These are phyloP conservation scores for Exophiala spinifera DNA, from an alignment of 2,329 filamentous ascomycete species.

Conservation along the genomic window DNA sequence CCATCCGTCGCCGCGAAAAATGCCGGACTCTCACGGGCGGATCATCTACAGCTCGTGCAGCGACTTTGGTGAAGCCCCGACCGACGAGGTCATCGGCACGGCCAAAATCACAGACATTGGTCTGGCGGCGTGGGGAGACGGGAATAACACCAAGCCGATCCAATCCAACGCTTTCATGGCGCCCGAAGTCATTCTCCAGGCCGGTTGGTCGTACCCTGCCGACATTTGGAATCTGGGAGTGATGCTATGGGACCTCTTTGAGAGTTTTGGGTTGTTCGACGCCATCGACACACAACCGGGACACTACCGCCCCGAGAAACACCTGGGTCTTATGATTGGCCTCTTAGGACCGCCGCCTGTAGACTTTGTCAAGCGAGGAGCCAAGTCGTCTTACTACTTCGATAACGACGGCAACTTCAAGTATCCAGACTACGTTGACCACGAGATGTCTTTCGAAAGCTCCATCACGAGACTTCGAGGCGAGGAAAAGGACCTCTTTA, in stretches of 20 bases:
- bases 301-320: slow-evolving; percentile 37
- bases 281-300: slow-evolving; percentile 36
- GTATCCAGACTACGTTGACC: slow-evolving; percentile 21
- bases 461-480: slow-evolving; percentile 29
- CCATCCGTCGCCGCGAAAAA: slow-evolving; percentile 35
- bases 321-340: slow-evolving; percentile 45
- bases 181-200: slow-evolving; percentile 41
- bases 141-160: slow-evolving; percentile 46
- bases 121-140: slow-evolving; percentile 35
- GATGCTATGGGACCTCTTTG: slow-evolving; percentile 41
- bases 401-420: slow-evolving; percentile 25
- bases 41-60: slow-evolving; percentile 36
- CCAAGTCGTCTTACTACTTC: slow-evolving; percentile 34
- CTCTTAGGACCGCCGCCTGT: slow-evolving; percentile 41
- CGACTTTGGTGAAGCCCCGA: slow-evolving; percentile 32
- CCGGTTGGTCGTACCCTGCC: slow-evolving; percentile 37
- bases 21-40: slow-evolving; percentile 32
- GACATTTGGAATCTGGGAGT: slow-evolving; percentile 45
- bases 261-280: slow-evolving; percentile 38
- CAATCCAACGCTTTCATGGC: slow-evolving; percentile 44
- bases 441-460: slow-evolving; percentile 21
- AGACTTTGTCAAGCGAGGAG: slow-evolving; percentile 35
- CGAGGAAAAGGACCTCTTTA: slow-evolving; percentile 34
- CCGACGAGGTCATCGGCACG: slow-evolving; percentile 27
- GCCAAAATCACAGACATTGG: slow-evolving; percentile 40